These are phyloP conservation scores for Oidiodendron maius DNA, from an alignment of 495 filamentous ascomycete genomes.

Conservation along the genomic window DNA sequence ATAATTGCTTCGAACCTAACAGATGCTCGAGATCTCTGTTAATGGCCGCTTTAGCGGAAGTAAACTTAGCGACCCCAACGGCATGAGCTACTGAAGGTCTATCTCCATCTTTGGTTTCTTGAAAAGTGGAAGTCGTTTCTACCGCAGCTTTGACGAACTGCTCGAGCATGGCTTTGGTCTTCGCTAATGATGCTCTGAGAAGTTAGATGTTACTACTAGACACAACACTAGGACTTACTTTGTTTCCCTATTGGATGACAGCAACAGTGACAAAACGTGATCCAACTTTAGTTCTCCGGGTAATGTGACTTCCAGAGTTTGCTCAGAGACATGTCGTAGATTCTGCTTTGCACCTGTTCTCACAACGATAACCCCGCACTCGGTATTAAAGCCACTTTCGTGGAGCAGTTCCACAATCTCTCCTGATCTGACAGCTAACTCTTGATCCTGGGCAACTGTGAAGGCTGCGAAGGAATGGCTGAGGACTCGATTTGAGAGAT, in stretches of 20 bases:
- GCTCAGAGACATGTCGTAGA: not conserved
- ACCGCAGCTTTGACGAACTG: slow-evolving; percentile 8
- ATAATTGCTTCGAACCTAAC: not conserved
- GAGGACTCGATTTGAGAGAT: slow-evolving; percentile 13
- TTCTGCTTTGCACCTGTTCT: slow-evolving; percentile 7
- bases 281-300: slow-evolving; percentile 12
- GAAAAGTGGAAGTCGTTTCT: slow-evolving; percentile 11
- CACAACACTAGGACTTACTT: no score
- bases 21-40: slow-evolving; percentile 12
- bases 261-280: slow-evolving; percentile 13
- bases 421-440: not conserved
- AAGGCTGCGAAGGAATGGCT: slow-evolving; percentile 14
- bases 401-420: slow-evolving; percentile 9
- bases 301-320: slow-evolving; percentile 4
- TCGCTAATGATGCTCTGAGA: slow-evolving; percentile 8
- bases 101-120: slow-evolving; percentile 8
- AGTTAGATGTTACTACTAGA: slow-evolving; percentile 2
- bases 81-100: slow-evolving; percentile 10
- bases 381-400: slow-evolving; percentile 8
- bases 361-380: slow-evolving; percentile 12
- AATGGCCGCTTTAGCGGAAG: slow-evolving; percentile 11
- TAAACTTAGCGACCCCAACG: slow-evolving; percentile 11
- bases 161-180: slow-evolving; percentile 6
- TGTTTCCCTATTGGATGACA: slow-evolving; percentile 1
- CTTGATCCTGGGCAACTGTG: slow-evolving; percentile 1